phyloP scores from a whole-genome alignment of 2,329 filamentous ascomycete genomes.

The Colletotrichum sp. region DNA sequence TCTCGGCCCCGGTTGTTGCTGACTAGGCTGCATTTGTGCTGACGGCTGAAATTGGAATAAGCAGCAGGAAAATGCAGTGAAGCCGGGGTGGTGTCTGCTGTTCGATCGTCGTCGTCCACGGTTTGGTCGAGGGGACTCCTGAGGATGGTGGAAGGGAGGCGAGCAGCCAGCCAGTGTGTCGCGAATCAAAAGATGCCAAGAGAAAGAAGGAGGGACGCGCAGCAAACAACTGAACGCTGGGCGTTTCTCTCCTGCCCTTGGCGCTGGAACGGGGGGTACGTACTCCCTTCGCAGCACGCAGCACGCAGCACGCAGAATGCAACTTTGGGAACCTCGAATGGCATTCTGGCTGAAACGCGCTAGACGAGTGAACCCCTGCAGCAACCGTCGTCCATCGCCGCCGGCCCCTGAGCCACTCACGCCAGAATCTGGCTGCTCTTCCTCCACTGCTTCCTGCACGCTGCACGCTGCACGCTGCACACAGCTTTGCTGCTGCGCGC shows the following conservation, averaged over 20 bases:
- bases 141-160: not conserved
- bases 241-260: not conserved
- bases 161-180: not conserved
- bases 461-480: not conserved
- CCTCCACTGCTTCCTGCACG: not conserved
- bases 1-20: not conserved
- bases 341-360: conserved; percentile 17
- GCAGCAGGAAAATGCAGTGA: conserved; percentile 4
- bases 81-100: not conserved
- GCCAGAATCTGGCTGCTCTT: not conserved
- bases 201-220: not conserved
- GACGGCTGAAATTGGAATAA: conserved; percentile 6
- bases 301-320: not conserved
- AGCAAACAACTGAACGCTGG: not conserved
- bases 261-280: not conserved
- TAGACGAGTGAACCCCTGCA: conserved; percentile 11
- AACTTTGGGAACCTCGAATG: not conserved
- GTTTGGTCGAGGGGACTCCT: not conserved
- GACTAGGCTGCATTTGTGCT: not conserved
- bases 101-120: not conserved
- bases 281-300: not conserved
- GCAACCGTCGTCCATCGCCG: not conserved
- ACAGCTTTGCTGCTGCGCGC: not conserved
- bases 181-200: not conserved
- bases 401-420: conserved; percentile 6